Percentiles rank a stretch among this genome's conserved stretches.
Evolutionary conservation across 2,329 filamentous ascomycete species (phyloP).

Genomic region (Raffaelea ambrosiae): DNA sequence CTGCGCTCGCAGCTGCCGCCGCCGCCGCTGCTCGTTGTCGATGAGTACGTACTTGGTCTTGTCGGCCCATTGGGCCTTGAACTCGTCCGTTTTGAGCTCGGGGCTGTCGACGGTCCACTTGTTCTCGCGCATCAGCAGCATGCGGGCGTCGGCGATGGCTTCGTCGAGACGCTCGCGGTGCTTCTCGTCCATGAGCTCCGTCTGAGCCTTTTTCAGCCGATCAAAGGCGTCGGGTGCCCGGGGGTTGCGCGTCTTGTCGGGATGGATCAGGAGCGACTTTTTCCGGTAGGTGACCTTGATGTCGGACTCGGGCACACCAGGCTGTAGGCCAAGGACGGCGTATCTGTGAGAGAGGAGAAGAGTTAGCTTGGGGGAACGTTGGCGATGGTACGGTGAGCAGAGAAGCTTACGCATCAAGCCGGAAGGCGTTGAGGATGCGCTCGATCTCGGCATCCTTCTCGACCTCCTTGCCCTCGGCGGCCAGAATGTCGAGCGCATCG

Average conservation of each 20-base stretch:
- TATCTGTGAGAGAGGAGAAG: slow-evolving; percentile 45
- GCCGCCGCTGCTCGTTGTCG: slow-evolving; percentile 79
- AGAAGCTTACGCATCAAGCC: slow-evolving; percentile 48
- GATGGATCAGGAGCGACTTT: slow-evolving; percentile 98
- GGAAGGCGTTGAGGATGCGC: slow-evolving; percentile 84
- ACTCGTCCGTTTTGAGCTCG: slow-evolving; percentile 77
- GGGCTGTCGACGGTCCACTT: slow-evolving; percentile 86
- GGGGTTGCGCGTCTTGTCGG: slow-evolving; percentile 92
- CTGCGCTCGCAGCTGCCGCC: slow-evolving; percentile 82
- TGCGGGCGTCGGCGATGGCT: slow-evolving; percentile 89
- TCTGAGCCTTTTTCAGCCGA: slow-evolving; percentile 89
- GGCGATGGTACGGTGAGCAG: too few relatives aligned
- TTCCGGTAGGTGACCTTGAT: slow-evolving; percentile 93
- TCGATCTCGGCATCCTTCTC: slow-evolving; percentile 97
- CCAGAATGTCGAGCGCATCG: slow-evolving; percentile 72
- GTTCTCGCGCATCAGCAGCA: slow-evolving; percentile 87
- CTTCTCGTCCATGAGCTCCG: slow-evolving; percentile 88
- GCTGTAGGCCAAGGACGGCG: slow-evolving; percentile 89
- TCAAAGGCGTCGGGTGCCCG: slow-evolving; percentile 92
- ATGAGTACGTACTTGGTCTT: slow-evolving; percentile 86
- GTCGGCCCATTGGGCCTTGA: slow-evolving; percentile 77
- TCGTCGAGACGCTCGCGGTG: slow-evolving; percentile 80
- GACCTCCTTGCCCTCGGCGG: slow-evolving; percentile 81
- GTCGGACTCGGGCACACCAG: slow-evolving; percentile 89
- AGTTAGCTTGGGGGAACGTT: not conserved